Evolutionary conservation across 768 basidiomycete genomes (phyloP), one percentile per base, ranked within the genome.

Genomic region (Termitomyces eurrhizus): DNA sequence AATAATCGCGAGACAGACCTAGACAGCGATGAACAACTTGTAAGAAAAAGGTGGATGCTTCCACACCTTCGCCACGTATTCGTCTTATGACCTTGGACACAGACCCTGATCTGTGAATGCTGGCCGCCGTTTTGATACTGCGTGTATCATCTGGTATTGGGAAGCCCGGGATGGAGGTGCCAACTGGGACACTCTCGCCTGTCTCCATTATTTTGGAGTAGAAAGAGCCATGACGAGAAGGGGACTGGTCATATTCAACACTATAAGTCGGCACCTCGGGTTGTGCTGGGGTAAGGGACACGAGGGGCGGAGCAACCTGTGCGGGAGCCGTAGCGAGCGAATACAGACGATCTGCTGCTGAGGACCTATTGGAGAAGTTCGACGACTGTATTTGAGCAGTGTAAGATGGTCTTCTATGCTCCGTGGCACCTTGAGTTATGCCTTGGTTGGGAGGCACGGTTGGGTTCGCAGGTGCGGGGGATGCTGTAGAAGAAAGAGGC

Each of bases 1-100:
- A 99, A 70, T 98, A 98, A 68, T 97, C 93, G 64, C 88, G 86
- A 26, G 92, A 93, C 21, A 96, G 70, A n/a, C 92, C 92, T 93
- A 55, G 37, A 52, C 53, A 55, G 56, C 58, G 33, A 50, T 58
- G 52, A 37, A 69, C 54, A n/a, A 39, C 33, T 29, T 59, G 6
- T 9, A 42, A 33, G 18, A 7, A 24, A 1, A 48, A 16, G 3
- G 62, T 24, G 37, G 36, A 49, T 18, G 4, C 18, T 33, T 37
- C 56, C 73, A 45, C 66, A 82, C 95, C 94, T 83, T 96, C 94
- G 46, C 95, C 95, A 58, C 95, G 81, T 67, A 97, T 86, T 62
- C 92, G 78, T 67, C 95, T 80, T 63, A 97, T 95, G 36, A 94
- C 92, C 73, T 94, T 94, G 18, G 92, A 94, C 0, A 95, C 95